phyloP scores from a whole-genome alignment of 1,284 basidiomycete species.

The Trametes polyzona region DNA sequence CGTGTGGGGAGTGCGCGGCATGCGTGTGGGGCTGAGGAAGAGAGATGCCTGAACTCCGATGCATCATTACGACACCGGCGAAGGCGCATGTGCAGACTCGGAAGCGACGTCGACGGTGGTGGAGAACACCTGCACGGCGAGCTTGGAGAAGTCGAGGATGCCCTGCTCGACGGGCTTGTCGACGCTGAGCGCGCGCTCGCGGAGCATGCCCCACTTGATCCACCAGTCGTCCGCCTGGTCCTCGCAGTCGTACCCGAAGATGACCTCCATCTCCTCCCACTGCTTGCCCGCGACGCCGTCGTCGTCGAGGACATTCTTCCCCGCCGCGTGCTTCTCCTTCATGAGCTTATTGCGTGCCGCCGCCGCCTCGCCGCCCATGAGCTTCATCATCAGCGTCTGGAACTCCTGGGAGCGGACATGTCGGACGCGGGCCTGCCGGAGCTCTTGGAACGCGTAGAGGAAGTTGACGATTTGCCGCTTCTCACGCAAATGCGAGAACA shows the following conservation, averaged over 20 bases:
- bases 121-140: conserved; percentile 11
- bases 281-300: conserved; percentile 22
- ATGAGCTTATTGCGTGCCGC: conserved; percentile 8
- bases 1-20: not conserved
- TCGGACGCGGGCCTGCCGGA: conserved; percentile 37
- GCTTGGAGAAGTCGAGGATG: conserved; percentile 14
- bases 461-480: conserved; percentile 55
- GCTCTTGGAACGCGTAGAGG: conserved; percentile 57
- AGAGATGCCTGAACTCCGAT: too few species aligned
- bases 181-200: conserved; percentile 32
- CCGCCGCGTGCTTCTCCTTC: conserved; percentile 13
- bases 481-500: conserved; percentile 57
- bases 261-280: conserved; percentile 33
- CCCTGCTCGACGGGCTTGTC: not conserved
- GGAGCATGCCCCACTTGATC: conserved; percentile 40
- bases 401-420: conserved; percentile 24
- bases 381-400: conserved; percentile 15
- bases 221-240: conserved; percentile 44
- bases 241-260: conserved; percentile 42
- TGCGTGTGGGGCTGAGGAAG: not conserved
- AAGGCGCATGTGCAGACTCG: not conserved
- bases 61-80: too few species aligned
- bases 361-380: conserved; percentile 17
- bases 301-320: conserved; percentile 23
- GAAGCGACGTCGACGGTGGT: not conserved